A percentile compares a stretch with the other conserved stretches of the same genome.
phyloP scores from a whole-genome alignment of 2,329 filamentous ascomycete genomes.

The Uncinocarpus reesii region DNA sequence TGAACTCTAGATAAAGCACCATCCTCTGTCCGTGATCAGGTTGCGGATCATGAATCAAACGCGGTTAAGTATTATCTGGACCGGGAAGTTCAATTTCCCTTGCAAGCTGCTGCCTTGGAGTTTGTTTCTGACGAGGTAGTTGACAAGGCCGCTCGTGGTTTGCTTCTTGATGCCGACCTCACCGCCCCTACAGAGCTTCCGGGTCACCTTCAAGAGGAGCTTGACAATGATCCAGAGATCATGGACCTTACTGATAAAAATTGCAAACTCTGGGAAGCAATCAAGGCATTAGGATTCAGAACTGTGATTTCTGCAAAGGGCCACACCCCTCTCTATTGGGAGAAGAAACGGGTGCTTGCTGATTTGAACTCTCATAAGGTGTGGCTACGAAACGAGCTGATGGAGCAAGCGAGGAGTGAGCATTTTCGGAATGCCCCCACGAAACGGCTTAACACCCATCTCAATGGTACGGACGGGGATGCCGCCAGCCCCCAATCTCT shows the following conservation, averaged over 20 bases:
- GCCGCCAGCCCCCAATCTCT: not conserved
- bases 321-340: not conserved
- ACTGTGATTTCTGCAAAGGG: not conserved
- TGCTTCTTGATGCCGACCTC: constrained; percentile 15
- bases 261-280: not conserved
- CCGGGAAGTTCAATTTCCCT: constrained; percentile 17
- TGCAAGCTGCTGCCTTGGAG: constrained; percentile 16
- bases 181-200: constrained; percentile 16
- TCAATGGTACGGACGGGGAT: constrained; percentile 6
- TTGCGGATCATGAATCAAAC: constrained; percentile 17
- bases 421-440: constrained; percentile 20
- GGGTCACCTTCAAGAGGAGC: constrained; percentile 6
- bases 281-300: not conserved
- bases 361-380: constrained; percentile 15
- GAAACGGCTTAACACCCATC: constrained; percentile 18
- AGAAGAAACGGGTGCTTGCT: constrained; percentile 10
- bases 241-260: constrained; percentile 9
- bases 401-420: constrained; percentile 14
- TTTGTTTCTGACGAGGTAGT: constrained; percentile 17
- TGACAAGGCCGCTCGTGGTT: constrained; percentile 13
- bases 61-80: constrained; percentile 21
- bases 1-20: no score
- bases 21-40: no score
- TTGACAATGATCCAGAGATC: constrained; percentile 11
- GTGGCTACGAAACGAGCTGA: constrained; percentile 2